Percentiles rank a stretch among this genome's conserved stretches.
Conservation (phyloP, 306 rosid species). For the Benincasa hispida region DNA sequence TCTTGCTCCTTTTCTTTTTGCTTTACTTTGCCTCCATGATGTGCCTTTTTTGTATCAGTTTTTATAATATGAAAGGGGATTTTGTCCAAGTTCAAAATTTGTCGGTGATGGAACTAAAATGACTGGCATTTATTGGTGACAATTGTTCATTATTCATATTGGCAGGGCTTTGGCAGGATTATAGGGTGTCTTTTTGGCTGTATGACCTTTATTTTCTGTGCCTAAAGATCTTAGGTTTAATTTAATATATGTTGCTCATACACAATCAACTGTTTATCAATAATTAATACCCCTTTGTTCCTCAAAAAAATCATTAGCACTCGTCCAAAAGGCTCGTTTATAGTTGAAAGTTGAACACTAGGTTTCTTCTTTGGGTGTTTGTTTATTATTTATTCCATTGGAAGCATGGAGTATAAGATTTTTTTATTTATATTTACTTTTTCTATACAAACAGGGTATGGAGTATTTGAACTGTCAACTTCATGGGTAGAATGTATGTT, state of each 20-base stretch:
- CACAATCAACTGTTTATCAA: background rate
- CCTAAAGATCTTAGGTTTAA: background rate
- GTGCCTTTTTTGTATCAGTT: background rate
- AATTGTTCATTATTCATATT: background rate
- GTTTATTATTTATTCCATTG: background rate
- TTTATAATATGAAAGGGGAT: background rate
- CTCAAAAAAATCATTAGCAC: too few relatives aligned
- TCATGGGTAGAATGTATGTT: too few relatives aligned
- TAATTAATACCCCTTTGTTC: background rate
- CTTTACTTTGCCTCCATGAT: background rate
- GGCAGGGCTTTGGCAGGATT: background rate
- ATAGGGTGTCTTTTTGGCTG: background rate
- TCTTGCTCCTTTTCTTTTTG: background rate
- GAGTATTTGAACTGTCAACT: too few relatives aligned
- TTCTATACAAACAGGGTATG: too few relatives aligned
- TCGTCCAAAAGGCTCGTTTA: background rate
- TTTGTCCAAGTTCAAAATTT: background rate
- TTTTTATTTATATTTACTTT: too few relatives aligned
- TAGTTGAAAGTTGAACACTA: background rate
- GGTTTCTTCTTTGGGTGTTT: background rate
- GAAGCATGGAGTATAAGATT: background rate
- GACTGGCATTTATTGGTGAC: background rate
- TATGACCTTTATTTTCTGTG: background rate
- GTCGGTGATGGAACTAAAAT: background rate
- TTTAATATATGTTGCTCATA: background rate